Base-by-base conservation (phyloP, 306 rosid species). In the Rosa persica region DNA sequence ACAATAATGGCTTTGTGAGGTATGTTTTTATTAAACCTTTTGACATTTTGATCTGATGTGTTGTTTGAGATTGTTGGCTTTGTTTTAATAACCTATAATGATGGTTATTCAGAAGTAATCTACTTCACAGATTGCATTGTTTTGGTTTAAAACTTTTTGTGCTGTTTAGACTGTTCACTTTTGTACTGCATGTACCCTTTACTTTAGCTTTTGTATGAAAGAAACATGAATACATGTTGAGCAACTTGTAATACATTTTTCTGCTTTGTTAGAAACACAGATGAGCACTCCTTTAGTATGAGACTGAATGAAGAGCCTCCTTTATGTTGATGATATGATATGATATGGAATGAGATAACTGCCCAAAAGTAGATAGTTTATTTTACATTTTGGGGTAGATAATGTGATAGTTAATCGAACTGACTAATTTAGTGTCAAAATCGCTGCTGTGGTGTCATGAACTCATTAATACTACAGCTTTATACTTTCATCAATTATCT, bases 1-100 rank as follows among this genome's bases (percentile, higher is more conserved):
- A 96, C 85, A 89, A 96, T 70, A 90, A 96, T 78, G 98, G 98
- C 58, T 96, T 84, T 86, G 97, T 96, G 60, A 93, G 99, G 99
- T 96, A 87, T 69, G 85, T 27, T 62, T 46, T 19, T 69, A 23
- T 43, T 69, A 17, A 40, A 54, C 64, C 36, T 27, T n/a, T 47
- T 74, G 12, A 44, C n/a, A 75, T 68, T 42, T 67, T 57, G 22
- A 30, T 38, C 58, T 19, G 52, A 51, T 42, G 0, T 6, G 47
- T 20, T 40, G 67, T 39, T 62, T 79, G 19, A 70, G 38, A 57
- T 70, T 71, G 36, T 20, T 42, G 42, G 23, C 54, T 57, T 58
- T 39, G 42, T 27, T 64, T 34, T 16, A 34, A 6, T 38, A 38
- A 58, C 17, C 17, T 40, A 74, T 16, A 23, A 23, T 39, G 42